Evolutionary conservation across 306 rosid genomes (phyloP).

Genomic region (Quercus parvula): DNA sequence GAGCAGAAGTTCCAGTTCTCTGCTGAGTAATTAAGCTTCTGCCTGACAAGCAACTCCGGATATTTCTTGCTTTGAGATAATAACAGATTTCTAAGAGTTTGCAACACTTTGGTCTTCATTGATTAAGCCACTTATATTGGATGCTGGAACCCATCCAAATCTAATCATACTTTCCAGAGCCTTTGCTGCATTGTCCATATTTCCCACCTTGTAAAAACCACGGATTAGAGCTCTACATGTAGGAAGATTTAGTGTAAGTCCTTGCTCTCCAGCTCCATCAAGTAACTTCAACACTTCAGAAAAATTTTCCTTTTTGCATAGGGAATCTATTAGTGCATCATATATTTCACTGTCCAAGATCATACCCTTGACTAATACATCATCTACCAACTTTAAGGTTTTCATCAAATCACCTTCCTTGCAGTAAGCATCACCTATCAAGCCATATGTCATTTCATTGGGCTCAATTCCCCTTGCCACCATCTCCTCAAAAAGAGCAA

Average conservation of each 20-base stretch:
- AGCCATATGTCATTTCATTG: conserved; percentile 22
- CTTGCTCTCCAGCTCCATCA: conserved; percentile 29
- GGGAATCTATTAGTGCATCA: conserved; percentile 22
- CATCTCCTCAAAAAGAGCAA: conserved; percentile 39
- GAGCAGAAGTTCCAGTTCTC: no score
- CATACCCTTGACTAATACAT: conserved; percentile 25
- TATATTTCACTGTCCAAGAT: conserved; percentile 5
- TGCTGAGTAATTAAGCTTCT: not conserved
- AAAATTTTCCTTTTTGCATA: conserved; percentile 24
- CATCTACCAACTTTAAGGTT: conserved; percentile 34
- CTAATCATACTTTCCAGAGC: conserved; percentile 32
- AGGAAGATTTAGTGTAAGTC: conserved; percentile 11
- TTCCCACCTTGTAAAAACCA: conserved; percentile 26
- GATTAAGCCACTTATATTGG: conserved; percentile 23
- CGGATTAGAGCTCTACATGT: conserved; percentile 29
- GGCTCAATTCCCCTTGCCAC: conserved; percentile 29
- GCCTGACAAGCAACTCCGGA: not conserved
- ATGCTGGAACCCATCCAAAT: conserved; percentile 37
- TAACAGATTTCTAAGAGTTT: conserved; percentile 11
- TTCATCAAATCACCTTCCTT: conserved; percentile 25
- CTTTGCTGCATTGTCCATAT: conserved; percentile 28
- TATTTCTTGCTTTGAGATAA: not conserved
- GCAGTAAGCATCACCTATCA: conserved; percentile 37
- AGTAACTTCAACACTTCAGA: conserved; percentile 25
- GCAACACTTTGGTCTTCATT: conserved; percentile 4